Base-by-base conservation (phyloP, 2,329 filamentous ascomycete genomes). In the Davidsoniella virescens region DNA sequence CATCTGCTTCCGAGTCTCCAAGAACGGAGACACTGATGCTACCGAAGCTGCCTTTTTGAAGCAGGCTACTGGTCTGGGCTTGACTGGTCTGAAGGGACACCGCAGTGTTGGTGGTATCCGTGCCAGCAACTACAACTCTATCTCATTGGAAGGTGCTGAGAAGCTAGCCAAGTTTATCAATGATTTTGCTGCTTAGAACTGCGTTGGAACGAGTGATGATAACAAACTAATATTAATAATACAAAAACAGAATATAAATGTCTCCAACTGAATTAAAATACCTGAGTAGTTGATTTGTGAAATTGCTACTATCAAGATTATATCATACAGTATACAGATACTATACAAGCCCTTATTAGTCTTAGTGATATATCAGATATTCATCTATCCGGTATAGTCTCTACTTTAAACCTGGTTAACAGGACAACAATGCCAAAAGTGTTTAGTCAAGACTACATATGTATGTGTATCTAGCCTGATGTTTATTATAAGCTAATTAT, bases 61-160 rank as follows among this genome's bases (percentile, higher is more conserved):
- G 54, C 78, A 83, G 44, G 82, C 80, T 1, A 76, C 82, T 53
- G 74, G 75, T 54, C 70, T 70, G 49, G 78, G 83, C 0, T 68
- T 95, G 20, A 77, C 80, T 23, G 90, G 87, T 0, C 69, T 95
- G 41, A 94, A 94, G 69, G 90, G 90, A 0, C 90, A 96, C 63
- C 75, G 90, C 54, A 84, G 76, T 53, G 82, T 96, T 2, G 85
- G 87, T 14, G 88, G 88, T 25, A 88, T 95, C 54, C 76, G 90
- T 12, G 82, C 82, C 17, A 84, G 77, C 64, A 94, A 92, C 63
- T 96, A 95, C 68, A 95, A 94, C 66, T 83, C 85, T 2, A 80
- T 95, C 40, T 65, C 82, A 0, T 61, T 82, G 0, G 73, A 76
- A 39, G 80, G 76, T 0, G 80, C 78, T 0, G 69, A 84, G 64